Evolutionary conservation across 1,139 yeast genomes (phyloP), one percentile per base, ranked within the genome.

Genomic region (Scheffersomyces lignicola): DNA sequence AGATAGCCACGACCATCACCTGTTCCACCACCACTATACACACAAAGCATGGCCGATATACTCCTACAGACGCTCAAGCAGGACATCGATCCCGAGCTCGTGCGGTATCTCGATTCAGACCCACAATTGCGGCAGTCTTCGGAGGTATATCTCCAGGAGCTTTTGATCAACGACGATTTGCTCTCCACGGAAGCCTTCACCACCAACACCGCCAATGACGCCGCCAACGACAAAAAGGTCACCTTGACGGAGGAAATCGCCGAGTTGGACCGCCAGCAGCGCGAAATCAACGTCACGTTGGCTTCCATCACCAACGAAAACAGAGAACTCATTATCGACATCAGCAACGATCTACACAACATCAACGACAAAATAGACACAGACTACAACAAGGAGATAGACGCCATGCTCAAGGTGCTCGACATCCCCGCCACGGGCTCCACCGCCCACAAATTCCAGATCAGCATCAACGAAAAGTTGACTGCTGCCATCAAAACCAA

Each of bases 241-340:
- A 67, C 73, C 1, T 45, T 69, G 29, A 65, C 62, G 3, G 75
- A 69, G 40, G 76, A 70, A 42, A 70, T 71, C 13, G 77, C 76
- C 2, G 76, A 70, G 42, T 54, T 71, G 33, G 76, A 70, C 37
- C 57, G 54, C 45, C 47, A 50, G 11, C 63, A 56, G 37, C 48
- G 70, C 17, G 52, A 51, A 10, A 50, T 66, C 18, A 62, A 61
- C 38, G 35, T 51, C 15, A 47, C 65, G 37, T 48, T 71, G 32
- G 61, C 68, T 0, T 38, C 52, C 8, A 50, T 68, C 14, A 62
- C 75, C 8, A 62, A 66, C 41, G 48, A 51, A 4, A 62, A 70
- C 40, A 52, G 70, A 22, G 76, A 69, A 38, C 41, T 66, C 34
- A 67, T 71, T 31, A 58, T 71, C 10, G 72, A 63, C 34, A 59